Conservation (phyloP, 2,329 filamentous ascomycete genomes). For the Scopulariopsis brevicaulis region DNA sequence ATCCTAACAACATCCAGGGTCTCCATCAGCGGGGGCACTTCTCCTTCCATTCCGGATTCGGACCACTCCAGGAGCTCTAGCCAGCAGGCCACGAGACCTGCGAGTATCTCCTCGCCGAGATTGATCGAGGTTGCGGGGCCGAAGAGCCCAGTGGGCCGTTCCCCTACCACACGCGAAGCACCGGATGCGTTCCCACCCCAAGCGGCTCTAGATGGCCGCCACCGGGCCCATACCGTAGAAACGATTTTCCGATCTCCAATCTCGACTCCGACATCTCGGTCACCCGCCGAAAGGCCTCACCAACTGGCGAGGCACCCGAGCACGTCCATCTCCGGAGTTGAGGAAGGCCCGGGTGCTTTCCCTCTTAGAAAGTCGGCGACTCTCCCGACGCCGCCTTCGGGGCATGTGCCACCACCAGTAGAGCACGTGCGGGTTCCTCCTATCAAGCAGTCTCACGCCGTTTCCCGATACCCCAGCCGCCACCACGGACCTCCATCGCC, state of each 20-base stretch:
- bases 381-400: neutral
- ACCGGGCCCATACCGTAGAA: slow-evolving; percentile 12
- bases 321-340: slow-evolving; percentile 30
- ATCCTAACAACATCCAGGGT: slow-evolving; percentile 45
- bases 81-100: slow-evolving; percentile 10
- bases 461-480: slow-evolving; percentile 12
- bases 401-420: neutral
- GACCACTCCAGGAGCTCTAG: slow-evolving; percentile 14
- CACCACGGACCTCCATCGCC: slow-evolving; percentile 10
- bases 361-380: slow-evolving; percentile 3
- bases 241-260: slow-evolving; percentile 12
- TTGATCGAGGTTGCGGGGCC: slow-evolving; percentile 43
- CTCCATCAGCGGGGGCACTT: slow-evolving; percentile 39
- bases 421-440: neutral
- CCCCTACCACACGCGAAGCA: slow-evolving; percentile 10
- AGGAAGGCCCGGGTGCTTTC: slow-evolving; percentile 21
- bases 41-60: slow-evolving; percentile 35
- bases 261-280: slow-evolving; percentile 14
- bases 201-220: slow-evolving; percentile 28
- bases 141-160: slow-evolving; percentile 34
- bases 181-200: slow-evolving; percentile 10
- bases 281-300: slow-evolving; percentile 19
- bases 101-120: slow-evolving; percentile 44
- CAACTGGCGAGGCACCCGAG: slow-evolving; percentile 3
- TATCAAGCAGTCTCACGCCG: slow-evolving; percentile 7